Base-by-base conservation (phyloP, 306 rosid genomes). In the Malus asiatica region DNA sequence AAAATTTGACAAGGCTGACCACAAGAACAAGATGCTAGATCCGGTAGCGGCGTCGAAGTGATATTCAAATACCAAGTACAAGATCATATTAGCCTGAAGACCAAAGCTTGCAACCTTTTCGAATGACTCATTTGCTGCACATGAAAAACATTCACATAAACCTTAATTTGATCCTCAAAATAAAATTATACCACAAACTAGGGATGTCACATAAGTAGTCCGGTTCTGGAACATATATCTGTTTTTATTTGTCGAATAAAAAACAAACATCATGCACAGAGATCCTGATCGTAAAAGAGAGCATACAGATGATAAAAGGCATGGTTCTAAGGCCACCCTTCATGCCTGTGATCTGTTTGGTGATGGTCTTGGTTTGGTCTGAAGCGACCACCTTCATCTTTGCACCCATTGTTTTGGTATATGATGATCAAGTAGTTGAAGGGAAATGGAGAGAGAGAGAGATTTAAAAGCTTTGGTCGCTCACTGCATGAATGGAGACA, bases 241-340 rank as follows among this genome's bases (percentile, higher is more conserved):
- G 25, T 19, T 16, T 4, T 3, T 57, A 8, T 20, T 0, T 51
- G 20, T 51, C 20, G 19, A 13, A 14, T 51, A 51, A 14, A 51
- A 3, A n/a, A 57, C 22, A 57, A 4, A 51, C 1, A 4, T 20
- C 25, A 8, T 57, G 22, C 22, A 20, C 4, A 0, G 61, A 57
- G 61, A 57, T n/a, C 9, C 11, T 10, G 61, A 12, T 22, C 14
- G 4, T 2, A 15, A 14, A 48, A 48, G 55, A 15, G 55, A 15
- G 55, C 66, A 57, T 73, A 88, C 98, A 89, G 66, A 93, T 87
- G 82, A 93, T 90, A 74, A 91, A 91, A 44, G 96, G 94, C 88
- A 93, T 83, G 84, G 96, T 88, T 87, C 82, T 81, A 20, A 74
- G 74, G 76, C 97, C 98, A 71, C 98, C 98, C 83, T 79, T 91